phyloP scores from a whole-genome alignment of 257 asterid species.

The Ocimum tenuiflorum region DNA sequence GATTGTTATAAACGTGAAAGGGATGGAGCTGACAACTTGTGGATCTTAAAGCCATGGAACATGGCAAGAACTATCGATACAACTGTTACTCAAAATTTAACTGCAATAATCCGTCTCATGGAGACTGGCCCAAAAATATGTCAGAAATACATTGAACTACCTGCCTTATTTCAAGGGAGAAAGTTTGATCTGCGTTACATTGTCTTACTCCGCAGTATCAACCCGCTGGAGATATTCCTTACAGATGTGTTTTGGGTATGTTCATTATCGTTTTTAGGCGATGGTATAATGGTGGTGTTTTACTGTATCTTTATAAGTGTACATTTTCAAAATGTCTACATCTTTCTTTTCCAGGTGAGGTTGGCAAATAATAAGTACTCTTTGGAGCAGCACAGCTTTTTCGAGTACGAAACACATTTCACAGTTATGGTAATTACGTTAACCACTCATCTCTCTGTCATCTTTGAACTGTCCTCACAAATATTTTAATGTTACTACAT shows the following conservation, averaged over 20 bases:
- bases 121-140: constrained; percentile 97
- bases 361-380: constrained; percentile 81
- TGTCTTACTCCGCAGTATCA: constrained; percentile 68
- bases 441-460: background rate
- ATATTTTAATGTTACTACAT: background rate
- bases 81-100: constrained; percentile 62
- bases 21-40: constrained; percentile 59
- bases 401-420: constrained; percentile 91
- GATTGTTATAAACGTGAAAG: constrained; percentile 58
- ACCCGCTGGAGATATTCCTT: constrained; percentile 77
- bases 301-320: background rate
- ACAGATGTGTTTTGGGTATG: constrained; percentile 88
- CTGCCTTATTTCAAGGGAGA: constrained; percentile 78
- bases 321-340: background rate
- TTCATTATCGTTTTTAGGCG: background rate
- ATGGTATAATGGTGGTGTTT: background rate
- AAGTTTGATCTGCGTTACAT: constrained; percentile 91
- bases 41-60: constrained; percentile 99
- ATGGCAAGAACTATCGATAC: constrained; percentile 99
- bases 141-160: constrained; percentile 95
- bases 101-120: constrained; percentile 90
- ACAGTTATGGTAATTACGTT: constrained; percentile 77
- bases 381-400: constrained; percentile 67
- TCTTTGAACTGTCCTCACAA: constrained; percentile 2
- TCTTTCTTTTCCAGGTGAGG: constrained; percentile 60